A percentile compares a stretch with the other conserved stretches of the same genome.
Evolutionary conservation across 495 filamentous ascomycete species (phyloP).

Genomic region (Xylaria venustula): DNA sequence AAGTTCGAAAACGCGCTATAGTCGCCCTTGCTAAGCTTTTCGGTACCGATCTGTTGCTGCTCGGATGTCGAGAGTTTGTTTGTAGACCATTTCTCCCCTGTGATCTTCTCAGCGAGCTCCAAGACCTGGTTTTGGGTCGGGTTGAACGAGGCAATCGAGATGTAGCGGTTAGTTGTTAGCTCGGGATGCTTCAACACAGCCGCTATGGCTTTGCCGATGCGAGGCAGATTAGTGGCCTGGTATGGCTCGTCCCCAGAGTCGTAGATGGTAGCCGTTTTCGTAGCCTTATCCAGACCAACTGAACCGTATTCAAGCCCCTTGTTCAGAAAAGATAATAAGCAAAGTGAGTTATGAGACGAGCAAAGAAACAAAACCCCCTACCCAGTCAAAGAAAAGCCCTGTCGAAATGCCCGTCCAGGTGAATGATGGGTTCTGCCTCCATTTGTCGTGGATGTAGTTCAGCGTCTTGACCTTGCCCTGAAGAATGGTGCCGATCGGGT

Average conservation of each 20-base stretch:
- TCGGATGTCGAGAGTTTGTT: constrained; percentile 40
- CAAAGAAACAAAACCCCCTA: too few species aligned
- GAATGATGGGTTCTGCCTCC: constrained; percentile 36
- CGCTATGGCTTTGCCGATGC: constrained; percentile 49
- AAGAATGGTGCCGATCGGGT: constrained; percentile 43
- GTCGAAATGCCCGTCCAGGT: constrained; percentile 52
- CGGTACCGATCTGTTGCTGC: constrained; percentile 41
- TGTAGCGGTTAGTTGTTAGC: constrained; percentile 51
- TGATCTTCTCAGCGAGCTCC: constrained; percentile 45
- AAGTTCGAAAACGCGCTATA: constrained; percentile 44
- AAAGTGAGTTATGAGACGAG: too few species aligned
- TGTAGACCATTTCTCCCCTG: constrained; percentile 41
- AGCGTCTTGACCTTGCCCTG: constrained; percentile 47
- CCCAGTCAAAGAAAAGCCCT: constrained; percentile 54
- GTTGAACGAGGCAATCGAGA: constrained; percentile 50
- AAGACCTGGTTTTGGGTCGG: constrained; percentile 57
- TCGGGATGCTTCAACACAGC: constrained; percentile 50
- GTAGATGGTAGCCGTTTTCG: constrained; percentile 44
- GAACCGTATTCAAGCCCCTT: constrained; percentile 40
- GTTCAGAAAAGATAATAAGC: too few species aligned
- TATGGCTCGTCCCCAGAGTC: constrained; percentile 55
- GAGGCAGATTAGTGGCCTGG: constrained; percentile 46
- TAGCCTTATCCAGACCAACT: constrained; percentile 41
- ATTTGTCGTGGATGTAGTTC: constrained; percentile 48
- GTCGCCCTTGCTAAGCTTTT: constrained; percentile 42